Evolutionary conservation across 805 yeast genomes (phyloP).

Genomic region (Wickerhamiella australiensis): DNA sequence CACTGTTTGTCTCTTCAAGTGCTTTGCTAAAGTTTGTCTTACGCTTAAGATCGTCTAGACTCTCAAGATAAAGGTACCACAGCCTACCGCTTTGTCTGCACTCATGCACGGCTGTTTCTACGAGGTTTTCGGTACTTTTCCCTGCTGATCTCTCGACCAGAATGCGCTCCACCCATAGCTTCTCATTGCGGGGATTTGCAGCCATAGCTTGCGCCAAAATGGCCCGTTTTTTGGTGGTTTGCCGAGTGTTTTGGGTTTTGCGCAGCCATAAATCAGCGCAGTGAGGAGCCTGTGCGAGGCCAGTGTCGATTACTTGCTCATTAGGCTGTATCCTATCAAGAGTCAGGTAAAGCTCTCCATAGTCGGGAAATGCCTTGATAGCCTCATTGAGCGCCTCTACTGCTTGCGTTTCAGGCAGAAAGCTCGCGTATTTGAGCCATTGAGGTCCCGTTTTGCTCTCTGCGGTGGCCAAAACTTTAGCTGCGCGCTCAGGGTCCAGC

Average conservation of each 20-base stretch:
- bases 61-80: constrained; percentile 51
- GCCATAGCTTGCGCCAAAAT: constrained; percentile 24
- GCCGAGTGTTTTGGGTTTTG: neutral
- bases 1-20: constrained; percentile 49
- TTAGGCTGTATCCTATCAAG: neutral
- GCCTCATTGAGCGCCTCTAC: neutral
- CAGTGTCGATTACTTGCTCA: neutral
- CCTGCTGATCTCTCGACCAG: constrained; percentile 42
- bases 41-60: constrained; percentile 36
- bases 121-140: constrained; percentile 38
- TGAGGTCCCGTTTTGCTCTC: neutral
- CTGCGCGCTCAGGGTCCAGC: neutral
- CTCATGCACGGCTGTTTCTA: constrained; percentile 46
- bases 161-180: constrained; percentile 48
- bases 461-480: neutral
- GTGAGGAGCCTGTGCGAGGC: neutral
- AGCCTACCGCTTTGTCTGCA: constrained; percentile 48
- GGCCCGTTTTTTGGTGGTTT: neutral
- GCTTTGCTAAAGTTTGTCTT: constrained; percentile 59
- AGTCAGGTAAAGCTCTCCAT: neutral
- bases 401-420: neutral
- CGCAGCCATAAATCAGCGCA: constrained; percentile 2
- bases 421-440: neutral
- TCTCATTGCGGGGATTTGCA: constrained; percentile 36
- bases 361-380: neutral